Evolutionary conservation across 192 early-diverging fungal species (phyloP), one percentile per base, ranked within the genome.

Genomic region (Spizellomyces sp.): DNA sequence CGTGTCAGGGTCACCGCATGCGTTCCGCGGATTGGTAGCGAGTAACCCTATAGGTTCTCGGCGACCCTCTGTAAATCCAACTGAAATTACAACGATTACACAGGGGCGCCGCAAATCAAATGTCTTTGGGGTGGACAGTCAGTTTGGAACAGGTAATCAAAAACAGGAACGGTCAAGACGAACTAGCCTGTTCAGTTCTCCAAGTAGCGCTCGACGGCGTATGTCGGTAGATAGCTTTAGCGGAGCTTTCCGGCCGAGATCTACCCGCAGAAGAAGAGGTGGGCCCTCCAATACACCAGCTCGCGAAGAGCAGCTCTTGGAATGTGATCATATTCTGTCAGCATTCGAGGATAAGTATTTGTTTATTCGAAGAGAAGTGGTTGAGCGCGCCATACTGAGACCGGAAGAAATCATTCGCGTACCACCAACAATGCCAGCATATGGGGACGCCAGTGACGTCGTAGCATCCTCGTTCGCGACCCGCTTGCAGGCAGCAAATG

Each of bases 361-460:
- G 52, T 42, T 15, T 46, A 56, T 72, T 8, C 41, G 62, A 14
- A 47, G 45, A 19, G 43, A 8, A n/a, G 27, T 72, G 17, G 9
- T 72, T 5, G 48, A 72, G n/a, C 45, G 70, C 12, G 70, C 70
- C 22, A 56, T 72, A 0, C 14, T 72, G 19, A 15, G 10, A 8
- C 70, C 70, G 6, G 70, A 72, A 27, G 70, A 72, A 64, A 64
- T 72, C 45, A 47, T 48, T n/a, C 46, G 62, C 5, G 6, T 54
- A 8, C 62, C 70, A 14, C 70, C 70, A 0, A 17, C 41, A n/a
- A 41, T 48, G 10, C 69, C 67, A 9, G 22, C 17, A 15, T 27
- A 36, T 15, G 36, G 42, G 14, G 42, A 15, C 36, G 59, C 59
- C 14, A 54, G 50, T 19, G 27, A 36, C 1, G 3, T 36, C 0